A percentile compares a stretch with the other conserved stretches of the same genome.
phyloP scores from a whole-genome alignment of 495 filamentous ascomycete species.

The Cetradonia linearis region DNA sequence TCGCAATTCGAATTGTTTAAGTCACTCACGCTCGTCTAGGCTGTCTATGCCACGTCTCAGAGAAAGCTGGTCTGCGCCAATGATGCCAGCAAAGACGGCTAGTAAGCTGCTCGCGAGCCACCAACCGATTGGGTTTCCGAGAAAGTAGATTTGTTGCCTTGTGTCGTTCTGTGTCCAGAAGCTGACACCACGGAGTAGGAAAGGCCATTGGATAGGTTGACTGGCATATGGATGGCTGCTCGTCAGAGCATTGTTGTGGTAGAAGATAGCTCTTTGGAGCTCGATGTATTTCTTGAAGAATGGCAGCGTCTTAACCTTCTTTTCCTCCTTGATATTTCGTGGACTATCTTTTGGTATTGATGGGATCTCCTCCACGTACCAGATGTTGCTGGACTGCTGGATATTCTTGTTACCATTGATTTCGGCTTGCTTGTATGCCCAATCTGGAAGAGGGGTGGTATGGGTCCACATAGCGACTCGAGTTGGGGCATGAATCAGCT shows the following conservation, averaged over 20 bases:
- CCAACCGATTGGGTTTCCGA: slow-evolving; percentile 96
- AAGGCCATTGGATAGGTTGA: slow-evolving; percentile 94
- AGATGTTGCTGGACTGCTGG: slow-evolving; percentile 79
- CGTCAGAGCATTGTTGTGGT: slow-evolving; percentile 95
- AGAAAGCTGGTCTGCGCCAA: slow-evolving; percentile 88
- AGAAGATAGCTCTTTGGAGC: slow-evolving; percentile 96
- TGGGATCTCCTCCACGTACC: slow-evolving; percentile 85
- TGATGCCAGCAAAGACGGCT: slow-evolving; percentile 85
- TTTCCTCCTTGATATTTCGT: slow-evolving; percentile 60
- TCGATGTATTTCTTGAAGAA: slow-evolving; percentile 95
- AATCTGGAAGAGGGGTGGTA: slow-evolving; percentile 83
- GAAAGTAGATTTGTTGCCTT: slow-evolving; percentile 93
- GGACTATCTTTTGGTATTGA: slow-evolving; percentile 58
- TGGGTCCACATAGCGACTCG: slow-evolving; percentile 99
- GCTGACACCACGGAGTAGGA: slow-evolving; percentile 89
- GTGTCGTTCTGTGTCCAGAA: slow-evolving; percentile 99
- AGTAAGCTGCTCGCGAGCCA: slow-evolving; percentile 88
- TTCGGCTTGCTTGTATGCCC: slow-evolving; percentile 93
- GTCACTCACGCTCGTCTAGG: slow-evolving; percentile 75
- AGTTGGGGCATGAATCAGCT: slow-evolving; percentile 83
- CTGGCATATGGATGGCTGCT: slow-evolving; percentile 93
- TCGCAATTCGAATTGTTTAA: background rate
- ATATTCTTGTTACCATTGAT: slow-evolving; percentile 99
- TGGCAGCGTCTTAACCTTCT: slow-evolving; percentile 67
- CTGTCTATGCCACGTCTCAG: slow-evolving; percentile 86